These are phyloP conservation scores for Globisporangium spiculum DNA, from an alignment of 352 stramenopile species.

Conservation along the genomic window DNA sequence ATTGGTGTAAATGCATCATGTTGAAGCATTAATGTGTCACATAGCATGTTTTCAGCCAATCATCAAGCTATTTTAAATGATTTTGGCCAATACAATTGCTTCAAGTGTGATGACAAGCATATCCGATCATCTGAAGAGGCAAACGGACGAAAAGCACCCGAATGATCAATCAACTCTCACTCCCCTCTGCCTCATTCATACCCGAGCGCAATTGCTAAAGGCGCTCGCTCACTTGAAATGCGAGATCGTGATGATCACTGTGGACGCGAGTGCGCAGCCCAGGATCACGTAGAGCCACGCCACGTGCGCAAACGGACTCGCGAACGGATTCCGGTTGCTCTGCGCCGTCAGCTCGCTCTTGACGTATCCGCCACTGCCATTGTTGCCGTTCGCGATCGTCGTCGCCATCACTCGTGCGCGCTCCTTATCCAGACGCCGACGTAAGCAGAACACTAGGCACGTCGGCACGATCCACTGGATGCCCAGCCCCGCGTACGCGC, in stretches of 20 bases:
- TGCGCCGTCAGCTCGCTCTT: constrained; percentile 1
- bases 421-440: constrained; percentile 46
- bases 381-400: background rate
- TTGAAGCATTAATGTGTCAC: too few relatives aligned
- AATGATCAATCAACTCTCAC: too few relatives aligned
- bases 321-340: constrained; percentile 59
- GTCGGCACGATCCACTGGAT: constrained; percentile 88
- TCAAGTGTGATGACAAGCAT: too few relatives aligned
- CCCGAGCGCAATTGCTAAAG: too few relatives aligned
- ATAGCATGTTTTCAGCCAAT: too few relatives aligned
- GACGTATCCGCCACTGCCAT: background rate
- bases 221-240: constrained; percentile 24
- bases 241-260: constrained; percentile 74
- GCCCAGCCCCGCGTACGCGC: constrained; percentile 78
- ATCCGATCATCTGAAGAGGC: too few relatives aligned
- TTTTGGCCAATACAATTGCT: too few relatives aligned
- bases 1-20: too few relatives aligned
- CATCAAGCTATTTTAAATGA: too few relatives aligned
- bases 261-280: constrained; percentile 47
- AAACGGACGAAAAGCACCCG: too few relatives aligned
- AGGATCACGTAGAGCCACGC: constrained; percentile 74
- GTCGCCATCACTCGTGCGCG: background rate
- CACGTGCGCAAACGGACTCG: constrained; percentile 64
- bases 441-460: constrained; percentile 72
- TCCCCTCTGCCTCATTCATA: background rate